A percentile compares a stretch with the other conserved stretches of the same genome.
Conservation (phyloP, 2,329 filamentous ascomycete species). For the Aspergillaceae sp. region DNA sequence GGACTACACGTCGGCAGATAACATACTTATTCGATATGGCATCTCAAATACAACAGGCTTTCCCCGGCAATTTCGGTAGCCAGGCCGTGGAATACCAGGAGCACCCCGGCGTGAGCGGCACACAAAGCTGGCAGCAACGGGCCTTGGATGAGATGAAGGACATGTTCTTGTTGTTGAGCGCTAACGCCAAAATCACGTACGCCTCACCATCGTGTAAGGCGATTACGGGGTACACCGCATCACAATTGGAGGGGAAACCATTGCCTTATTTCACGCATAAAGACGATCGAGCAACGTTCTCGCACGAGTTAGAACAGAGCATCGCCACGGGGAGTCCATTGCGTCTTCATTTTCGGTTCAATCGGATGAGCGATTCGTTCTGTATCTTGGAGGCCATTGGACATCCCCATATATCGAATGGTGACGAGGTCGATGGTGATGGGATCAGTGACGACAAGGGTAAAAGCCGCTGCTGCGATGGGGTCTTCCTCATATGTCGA, state of each 20-base stretch:
- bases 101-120: slow-evolving; percentile 52
- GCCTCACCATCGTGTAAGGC: slow-evolving; percentile 68
- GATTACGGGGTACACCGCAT: slow-evolving; percentile 65
- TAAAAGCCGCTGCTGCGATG: slow-evolving; percentile 72
- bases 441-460: slow-evolving; percentile 45
- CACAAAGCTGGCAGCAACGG: slow-evolving; percentile 74
- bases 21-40: slow-evolving; percentile 4
- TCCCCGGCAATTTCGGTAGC: slow-evolving; percentile 6
- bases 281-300: slow-evolving; percentile 74
- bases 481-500: slow-evolving; percentile 87
- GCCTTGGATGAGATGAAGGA: slow-evolving; percentile 86
- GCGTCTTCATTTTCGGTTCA: slow-evolving; percentile 79
- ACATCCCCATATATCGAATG: slow-evolving; percentile 72
- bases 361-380: slow-evolving; percentile 63
- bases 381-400: slow-evolving; percentile 85
- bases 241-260: slow-evolving; percentile 64
- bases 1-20: slow-evolving; percentile 6
- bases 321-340: slow-evolving; percentile 72
- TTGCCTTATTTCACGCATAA: slow-evolving; percentile 77
- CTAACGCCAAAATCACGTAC: slow-evolving; percentile 75
- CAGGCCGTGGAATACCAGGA: slow-evolving; percentile 7
- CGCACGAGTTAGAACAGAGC: slow-evolving; percentile 80
- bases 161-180: slow-evolving; percentile 76
- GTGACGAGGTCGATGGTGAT: too few species aligned
- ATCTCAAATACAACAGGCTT: slow-evolving; percentile 6